Evolutionary conservation across 371 early-diverging fungal genomes (phyloP), one percentile per base, ranked within the genome.

Genomic region (Nematocida homosporus): DNA sequence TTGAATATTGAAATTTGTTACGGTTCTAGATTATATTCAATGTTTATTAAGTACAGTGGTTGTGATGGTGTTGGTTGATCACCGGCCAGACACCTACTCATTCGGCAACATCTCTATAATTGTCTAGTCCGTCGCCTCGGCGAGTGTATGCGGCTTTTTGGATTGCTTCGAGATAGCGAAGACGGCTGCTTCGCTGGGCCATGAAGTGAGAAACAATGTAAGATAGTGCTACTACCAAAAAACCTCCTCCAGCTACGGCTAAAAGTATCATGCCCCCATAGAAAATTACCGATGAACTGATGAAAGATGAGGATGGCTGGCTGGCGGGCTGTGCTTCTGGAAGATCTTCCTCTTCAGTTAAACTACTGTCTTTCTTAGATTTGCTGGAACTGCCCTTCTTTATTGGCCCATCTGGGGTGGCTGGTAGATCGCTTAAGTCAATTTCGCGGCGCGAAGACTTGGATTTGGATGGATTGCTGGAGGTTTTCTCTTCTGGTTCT

Each of bases 141-240:
- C 47, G 23, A 8, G 37, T 42, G 40, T 63, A 44, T 13, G 44
- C 20, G 6, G 63, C 32, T 30, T 10, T 10, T 38, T 63, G 10
- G 25, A 63, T 44, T 29, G 63, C 25, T 37, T 63, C 63, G 48
- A 63, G 16, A 44, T 63, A 63, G 29, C 63, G 8, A 44, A 63
- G 63, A 8, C 63, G 32, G 23, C 63, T 23, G 47, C 48, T 8
- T 40, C 63, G 23, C 38, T 47, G 8, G 8, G 63, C 10, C 16
- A 63, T 47, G 23, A 4, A 8, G 29, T 30, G 13, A 4, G 63
- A 63, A 10, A 63, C 40, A 38, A 5, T 25, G 5, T 5, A 30
- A 10, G 34, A 48, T 63, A 63, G 16, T 10, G 41, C 8, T 5
- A 42, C 5, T 38, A 34, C 23, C 5, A 8, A 6, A 4, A 8